Conservation (phyloP, 2,329 filamentous ascomycete genomes). For the Epichloe aotearoae region DNA sequence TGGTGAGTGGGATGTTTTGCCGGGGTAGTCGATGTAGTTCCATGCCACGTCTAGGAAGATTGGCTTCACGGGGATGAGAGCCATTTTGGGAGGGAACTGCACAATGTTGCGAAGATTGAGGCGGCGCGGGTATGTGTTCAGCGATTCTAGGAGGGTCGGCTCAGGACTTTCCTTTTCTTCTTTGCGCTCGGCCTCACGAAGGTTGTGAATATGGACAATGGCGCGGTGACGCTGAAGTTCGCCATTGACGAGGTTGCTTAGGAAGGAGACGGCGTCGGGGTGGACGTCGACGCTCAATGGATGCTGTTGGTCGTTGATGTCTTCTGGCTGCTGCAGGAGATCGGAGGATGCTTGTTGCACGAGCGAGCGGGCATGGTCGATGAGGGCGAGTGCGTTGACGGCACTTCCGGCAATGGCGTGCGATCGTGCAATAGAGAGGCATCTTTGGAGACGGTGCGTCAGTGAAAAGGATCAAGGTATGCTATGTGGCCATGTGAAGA, state of each 20-base stretch:
- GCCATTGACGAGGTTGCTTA: slow-evolving; percentile 50
- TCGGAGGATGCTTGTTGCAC: slow-evolving; percentile 38
- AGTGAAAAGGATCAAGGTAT: neutral
- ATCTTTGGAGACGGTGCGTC: slow-evolving; percentile 32
- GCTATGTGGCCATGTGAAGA: neutral
- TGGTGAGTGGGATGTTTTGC: slow-evolving; percentile 25
- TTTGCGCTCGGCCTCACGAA: slow-evolving; percentile 37
- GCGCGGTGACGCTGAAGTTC: slow-evolving; percentile 73
- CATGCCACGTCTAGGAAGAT: slow-evolving; percentile 93
- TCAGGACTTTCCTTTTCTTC: slow-evolving; percentile 15
- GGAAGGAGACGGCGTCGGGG: slow-evolving; percentile 39
- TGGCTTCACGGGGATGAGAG: slow-evolving; percentile 80
- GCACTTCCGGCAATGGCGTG: slow-evolving; percentile 61
- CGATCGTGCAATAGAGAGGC: slow-evolving; percentile 72
- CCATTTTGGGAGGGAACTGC: slow-evolving; percentile 71
- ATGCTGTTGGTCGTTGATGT: slow-evolving; percentile 5
- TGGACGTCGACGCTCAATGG: slow-evolving; percentile 58
- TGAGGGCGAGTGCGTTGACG: slow-evolving; percentile 74
- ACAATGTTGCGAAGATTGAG: slow-evolving; percentile 73
- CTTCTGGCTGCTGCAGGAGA: slow-evolving; percentile 25
- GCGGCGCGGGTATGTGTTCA: slow-evolving; percentile 63
- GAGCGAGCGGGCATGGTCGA: slow-evolving; percentile 57
- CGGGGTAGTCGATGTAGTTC: slow-evolving; percentile 93
- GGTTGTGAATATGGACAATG: slow-evolving; percentile 66
- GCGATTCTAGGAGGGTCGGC: slow-evolving; percentile 55